Evolutionary conservation across 2,329 filamentous ascomycete species (phyloP).

Genomic region (Fusarium sp.): DNA sequence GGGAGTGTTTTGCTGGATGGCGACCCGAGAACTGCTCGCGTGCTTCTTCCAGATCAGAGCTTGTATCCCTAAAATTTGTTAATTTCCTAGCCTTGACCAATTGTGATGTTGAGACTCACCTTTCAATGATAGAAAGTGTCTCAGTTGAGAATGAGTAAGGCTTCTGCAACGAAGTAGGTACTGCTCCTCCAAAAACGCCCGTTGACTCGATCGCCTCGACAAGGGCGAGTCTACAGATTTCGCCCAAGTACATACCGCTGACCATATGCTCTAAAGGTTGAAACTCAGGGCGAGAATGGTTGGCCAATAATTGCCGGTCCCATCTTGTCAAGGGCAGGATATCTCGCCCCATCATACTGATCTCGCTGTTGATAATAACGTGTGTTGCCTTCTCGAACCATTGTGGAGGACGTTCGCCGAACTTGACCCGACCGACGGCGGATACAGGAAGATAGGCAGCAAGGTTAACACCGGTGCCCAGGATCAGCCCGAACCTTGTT

Average conservation of each 20-base stretch:
- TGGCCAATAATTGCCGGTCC: constrained; percentile 67
- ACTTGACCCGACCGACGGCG: constrained; percentile 68
- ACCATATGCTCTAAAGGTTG: constrained; percentile 74
- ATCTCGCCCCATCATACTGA: constrained; percentile 74
- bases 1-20: constrained; percentile 61
- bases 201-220: constrained; percentile 69
- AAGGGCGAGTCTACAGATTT: constrained; percentile 70
- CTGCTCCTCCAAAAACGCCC: constrained; percentile 67
- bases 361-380: constrained; percentile 76
- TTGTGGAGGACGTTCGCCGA: constrained; percentile 64
- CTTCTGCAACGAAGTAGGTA: constrained; percentile 65
- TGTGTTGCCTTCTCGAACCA: constrained; percentile 72
- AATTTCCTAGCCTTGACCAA: constrained; percentile 23
- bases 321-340: constrained; percentile 72
- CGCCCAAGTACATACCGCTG: constrained; percentile 75
- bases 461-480: constrained; percentile 77
- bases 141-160: constrained; percentile 73
- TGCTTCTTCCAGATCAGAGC: constrained; percentile 59
- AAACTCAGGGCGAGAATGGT: constrained; percentile 69
- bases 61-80: constrained; percentile 59
- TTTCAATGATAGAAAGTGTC: constrained; percentile 69
- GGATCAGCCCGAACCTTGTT: constrained; percentile 74
- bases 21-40: constrained; percentile 62
- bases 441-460: constrained; percentile 73
- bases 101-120: constrained; percentile 57